Base-by-base conservation (phyloP, 768 basidiomycete genomes). In the Phallus indusiatus region DNA sequence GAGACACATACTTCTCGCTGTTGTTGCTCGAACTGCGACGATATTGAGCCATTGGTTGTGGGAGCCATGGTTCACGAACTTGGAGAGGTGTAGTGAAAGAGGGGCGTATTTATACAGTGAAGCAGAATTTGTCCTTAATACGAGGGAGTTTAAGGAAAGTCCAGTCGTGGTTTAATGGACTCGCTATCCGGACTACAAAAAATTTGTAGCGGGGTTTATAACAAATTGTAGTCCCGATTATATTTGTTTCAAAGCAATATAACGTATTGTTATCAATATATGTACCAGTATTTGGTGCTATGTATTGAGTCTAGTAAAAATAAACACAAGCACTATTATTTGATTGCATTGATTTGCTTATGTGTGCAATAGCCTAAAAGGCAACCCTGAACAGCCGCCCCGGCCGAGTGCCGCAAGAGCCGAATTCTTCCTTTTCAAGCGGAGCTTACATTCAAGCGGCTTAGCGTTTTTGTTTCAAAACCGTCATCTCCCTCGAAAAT, bases 1-100 rank as follows among this genome's bases (percentile, higher is more conserved):
- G 62, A 6, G 22, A 47, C 47, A 53, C 57, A 37, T 42, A 59
- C 57, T 35, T 59, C 57, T 22, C 47, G 49, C 24, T 59, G 48
- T 21, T 59, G 57, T 59, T 53, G 20, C 35, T 59, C 57, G 17
- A 53, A 42, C 12, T 42, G 24, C 5, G 22, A 37, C 17, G 18
- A 21, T 14, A 51, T 20, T 20, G 24, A 10, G 8, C 49, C 57
- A 34, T 56, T 56, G 10, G 42, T 42, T 42, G 55, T 8, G n/a
- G 35, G 37, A 14, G 35, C 34, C 57, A 59, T 59, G 46, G 21
- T 20, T 58, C 11, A 35, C 50, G 33, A 36, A 42, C 9, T 42
- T 42, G 9, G 12, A 42, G 9, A 42, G 12, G 9, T 42, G 12
- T 42, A 37, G 42, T 14, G 12, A 42, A 42, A 42, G 28, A 28